Base-by-base conservation (phyloP, 306 rosid genomes). In the Prunus padus region DNA sequence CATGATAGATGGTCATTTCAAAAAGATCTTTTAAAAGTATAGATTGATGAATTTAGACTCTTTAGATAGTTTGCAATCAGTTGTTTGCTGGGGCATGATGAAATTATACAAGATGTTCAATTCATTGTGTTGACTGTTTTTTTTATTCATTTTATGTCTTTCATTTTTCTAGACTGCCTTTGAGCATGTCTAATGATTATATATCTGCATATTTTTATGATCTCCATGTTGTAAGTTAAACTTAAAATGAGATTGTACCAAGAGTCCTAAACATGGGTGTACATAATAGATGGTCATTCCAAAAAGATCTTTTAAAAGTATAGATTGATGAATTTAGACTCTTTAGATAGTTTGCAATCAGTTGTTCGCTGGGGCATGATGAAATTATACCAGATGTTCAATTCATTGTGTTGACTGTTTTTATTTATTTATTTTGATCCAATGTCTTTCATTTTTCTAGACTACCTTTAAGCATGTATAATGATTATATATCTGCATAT, bases 151-250 rank as follows among this genome's bases (percentile, higher is more conserved):
- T 63, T 30, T 18, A 33, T 3, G 15, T 57, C 19, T 22, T 55
- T 15, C 20, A 46, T 61, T 73, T 19, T 44, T 49, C 11, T n/a
- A 11, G 14, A 52, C 31, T 56, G 8, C 40, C 54, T 22, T 33
- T 54, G 31, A 54, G 46, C 19, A 2, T 64, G 67, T 56, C 15
- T n/a, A 59, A 33, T 64, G 20, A 55, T 54, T 42, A 68, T 42
- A 7, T 1, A 68, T 28, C 44, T 74, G 73, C 79, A 25, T 57
- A 19, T 44, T 83, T 25, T 84, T 62, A 80, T 77, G 69, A 47
- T 9, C 28, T 18, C 44, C 60, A 30, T 80, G 65, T 79, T 85
- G 65, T 37, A 7, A 7, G 42, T 37, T 37, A 37, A 37, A 37
- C 42, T 37, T 37, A 37, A 37, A 37, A 37, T 37, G 42, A 37